Percentiles rank a stretch among this genome's conserved stretches.
phyloP scores from a whole-genome alignment of 2,329 filamentous ascomycete species.

The Aureobasidium uvarum region DNA sequence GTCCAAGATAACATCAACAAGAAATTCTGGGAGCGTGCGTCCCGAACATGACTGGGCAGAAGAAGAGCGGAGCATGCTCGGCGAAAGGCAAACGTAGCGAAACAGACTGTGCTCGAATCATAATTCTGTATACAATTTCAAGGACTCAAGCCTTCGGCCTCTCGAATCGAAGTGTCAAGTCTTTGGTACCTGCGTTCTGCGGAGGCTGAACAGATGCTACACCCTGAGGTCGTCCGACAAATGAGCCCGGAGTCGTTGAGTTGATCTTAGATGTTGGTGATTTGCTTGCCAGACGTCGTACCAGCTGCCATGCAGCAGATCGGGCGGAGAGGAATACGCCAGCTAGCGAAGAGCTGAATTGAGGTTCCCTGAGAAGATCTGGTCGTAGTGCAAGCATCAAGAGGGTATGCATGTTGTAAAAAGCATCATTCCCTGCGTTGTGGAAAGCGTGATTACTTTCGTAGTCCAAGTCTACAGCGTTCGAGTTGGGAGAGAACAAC shows the following conservation, averaged over 20 bases:
- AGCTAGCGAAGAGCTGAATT: not conserved
- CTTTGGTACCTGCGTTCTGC: not conserved
- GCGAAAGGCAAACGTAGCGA: not conserved
- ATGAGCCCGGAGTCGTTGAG: not conserved
- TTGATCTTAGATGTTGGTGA: not conserved
- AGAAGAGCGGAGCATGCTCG: not conserved
- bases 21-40: not conserved
- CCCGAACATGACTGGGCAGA: not conserved
- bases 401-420: slow-evolving; percentile 35
- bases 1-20: not conserved
- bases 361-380: slow-evolving; percentile 9
- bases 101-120: not conserved
- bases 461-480: not conserved
- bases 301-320: slow-evolving; percentile 5
- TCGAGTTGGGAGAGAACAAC: not conserved
- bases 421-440: slow-evolving; percentile 38
- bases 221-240: not conserved
- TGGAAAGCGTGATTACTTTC: slow-evolving; percentile 41
- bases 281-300: not conserved
- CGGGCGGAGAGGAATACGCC: slow-evolving; percentile 1
- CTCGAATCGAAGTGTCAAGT: not conserved
- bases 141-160: not conserved
- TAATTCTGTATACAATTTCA: not conserved
- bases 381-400: slow-evolving; percentile 31
- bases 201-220: not conserved